Evolutionary conservation across 2,329 filamentous ascomycete genomes (phyloP).

Genomic region (Sclerotinia borealis): DNA sequence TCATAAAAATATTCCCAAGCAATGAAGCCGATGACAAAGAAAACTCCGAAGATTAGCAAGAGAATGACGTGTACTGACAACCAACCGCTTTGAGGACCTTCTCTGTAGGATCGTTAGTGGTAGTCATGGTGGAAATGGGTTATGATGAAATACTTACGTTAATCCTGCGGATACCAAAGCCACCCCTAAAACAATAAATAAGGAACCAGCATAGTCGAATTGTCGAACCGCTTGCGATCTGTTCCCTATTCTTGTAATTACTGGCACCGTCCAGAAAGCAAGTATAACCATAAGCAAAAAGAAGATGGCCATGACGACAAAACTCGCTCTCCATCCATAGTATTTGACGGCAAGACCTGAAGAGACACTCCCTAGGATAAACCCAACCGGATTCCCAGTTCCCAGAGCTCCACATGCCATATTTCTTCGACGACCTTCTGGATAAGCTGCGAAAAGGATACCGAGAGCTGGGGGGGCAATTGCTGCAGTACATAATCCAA

Average conservation of each 20-base stretch:
- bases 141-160: constrained; percentile 21
- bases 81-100: constrained; percentile 51
- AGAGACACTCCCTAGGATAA: constrained; percentile 46
- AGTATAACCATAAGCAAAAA: constrained; percentile 53
- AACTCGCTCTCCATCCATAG: constrained; percentile 58
- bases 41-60: constrained; percentile 52
- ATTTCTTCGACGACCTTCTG: constrained; percentile 54
- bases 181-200: constrained; percentile 21
- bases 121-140: background rate
- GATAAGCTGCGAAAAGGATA: constrained; percentile 57
- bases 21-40: constrained; percentile 50
- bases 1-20: constrained; percentile 54
- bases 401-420: constrained; percentile 57
- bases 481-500: constrained; percentile 59
- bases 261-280: constrained; percentile 56
- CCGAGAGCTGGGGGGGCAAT: constrained; percentile 60
- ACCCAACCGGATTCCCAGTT: constrained; percentile 37
- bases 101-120: constrained; percentile 16
- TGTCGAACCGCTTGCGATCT: constrained; percentile 5
- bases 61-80: constrained; percentile 54
- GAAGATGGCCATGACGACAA: constrained; percentile 56
- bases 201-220: constrained; percentile 27
- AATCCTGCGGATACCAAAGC: constrained; percentile 22
- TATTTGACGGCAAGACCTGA: constrained; percentile 56
- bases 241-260: constrained; percentile 39